phyloP scores from a whole-genome alignment of 2,329 filamentous ascomycete genomes.

The Sporothrix brasiliensis region DNA sequence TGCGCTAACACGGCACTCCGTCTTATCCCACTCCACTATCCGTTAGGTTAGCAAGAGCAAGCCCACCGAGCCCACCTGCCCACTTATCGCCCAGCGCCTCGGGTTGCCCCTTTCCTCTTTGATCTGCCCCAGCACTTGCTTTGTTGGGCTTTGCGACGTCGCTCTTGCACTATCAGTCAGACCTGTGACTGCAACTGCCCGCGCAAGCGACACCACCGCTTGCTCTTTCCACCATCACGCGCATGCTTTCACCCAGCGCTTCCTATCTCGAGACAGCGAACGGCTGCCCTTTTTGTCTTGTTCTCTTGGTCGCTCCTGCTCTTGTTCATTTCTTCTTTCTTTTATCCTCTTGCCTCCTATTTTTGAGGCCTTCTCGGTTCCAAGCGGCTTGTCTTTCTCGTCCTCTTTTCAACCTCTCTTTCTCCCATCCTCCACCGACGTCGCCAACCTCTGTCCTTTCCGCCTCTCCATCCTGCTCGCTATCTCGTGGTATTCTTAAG shows the following conservation, averaged over 20 bases:
- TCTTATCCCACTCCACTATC: not conserved
- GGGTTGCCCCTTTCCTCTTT: constrained; percentile 8
- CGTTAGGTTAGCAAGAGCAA: not conserved
- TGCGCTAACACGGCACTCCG: constrained; percentile 1
- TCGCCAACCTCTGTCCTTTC: not conserved
- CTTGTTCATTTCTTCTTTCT: constrained; percentile 2
- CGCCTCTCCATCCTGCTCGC: constrained; percentile 1
- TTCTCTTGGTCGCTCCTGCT: not conserved
- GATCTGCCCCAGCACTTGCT: constrained; percentile 2
- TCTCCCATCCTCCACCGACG: constrained; percentile 12
- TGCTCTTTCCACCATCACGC: constrained; percentile 15
- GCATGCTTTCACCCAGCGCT: constrained; percentile 1
- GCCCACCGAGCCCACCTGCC: not conserved
- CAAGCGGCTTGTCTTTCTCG: constrained; percentile 6
- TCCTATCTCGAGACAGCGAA: constrained; percentile 17
- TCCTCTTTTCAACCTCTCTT: not conserved
- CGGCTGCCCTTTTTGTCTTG: not conserved
- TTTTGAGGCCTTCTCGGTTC: not conserved
- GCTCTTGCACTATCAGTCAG: constrained; percentile 15
- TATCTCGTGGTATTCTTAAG: not conserved
- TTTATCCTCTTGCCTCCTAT: constrained; percentile 4
- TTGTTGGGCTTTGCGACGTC: constrained; percentile 13
- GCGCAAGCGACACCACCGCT: constrained; percentile 14
- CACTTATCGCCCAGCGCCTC: constrained; percentile 24
- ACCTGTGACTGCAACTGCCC: constrained; percentile 20